A percentile compares a stretch with the other conserved stretches of the same genome.
Conservation (phyloP, 2,329 filamentous ascomycete species). For the Teratosphaeriaceae sp. region DNA sequence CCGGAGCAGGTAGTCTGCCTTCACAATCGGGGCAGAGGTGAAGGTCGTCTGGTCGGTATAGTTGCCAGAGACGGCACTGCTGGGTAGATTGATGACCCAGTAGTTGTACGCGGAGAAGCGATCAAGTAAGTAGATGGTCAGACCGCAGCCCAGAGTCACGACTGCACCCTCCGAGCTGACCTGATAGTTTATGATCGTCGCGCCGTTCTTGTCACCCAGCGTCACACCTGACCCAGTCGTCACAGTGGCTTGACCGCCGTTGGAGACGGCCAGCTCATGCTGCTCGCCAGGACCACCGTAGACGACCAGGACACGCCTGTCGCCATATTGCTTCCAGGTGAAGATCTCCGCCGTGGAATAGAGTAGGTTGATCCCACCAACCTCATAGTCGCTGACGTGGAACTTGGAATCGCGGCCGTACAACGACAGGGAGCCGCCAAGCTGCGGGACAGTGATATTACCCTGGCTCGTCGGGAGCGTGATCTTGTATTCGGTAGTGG, state of each 20-base stretch:
- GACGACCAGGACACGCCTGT: constrained; percentile 55
- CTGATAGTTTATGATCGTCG: constrained; percentile 49
- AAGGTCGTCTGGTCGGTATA: constrained; percentile 28
- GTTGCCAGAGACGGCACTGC: constrained; percentile 26
- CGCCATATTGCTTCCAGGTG: constrained; percentile 57
- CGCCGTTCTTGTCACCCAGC: constrained; percentile 33
- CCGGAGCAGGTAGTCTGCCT: constrained; percentile 59
- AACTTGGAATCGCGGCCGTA: constrained; percentile 61
- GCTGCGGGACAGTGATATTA: constrained; percentile 51
- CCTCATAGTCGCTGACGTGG: constrained; percentile 59
- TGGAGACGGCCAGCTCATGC: constrained; percentile 53
- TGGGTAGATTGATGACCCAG: constrained; percentile 55
- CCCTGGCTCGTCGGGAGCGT: constrained; percentile 55
- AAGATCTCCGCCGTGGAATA: constrained; percentile 67
- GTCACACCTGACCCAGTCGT: constrained; percentile 38
- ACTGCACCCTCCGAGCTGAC: constrained; percentile 49
- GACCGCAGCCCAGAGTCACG: constrained; percentile 41
- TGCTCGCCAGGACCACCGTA: constrained; percentile 57
- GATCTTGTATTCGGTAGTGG: constrained; percentile 56
- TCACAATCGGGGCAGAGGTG: constrained; percentile 48
- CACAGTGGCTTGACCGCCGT: constrained; percentile 29
- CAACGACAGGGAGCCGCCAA: constrained; percentile 51
- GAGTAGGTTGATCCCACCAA: constrained; percentile 52
- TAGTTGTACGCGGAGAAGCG: constrained; percentile 62
- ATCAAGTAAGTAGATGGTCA: constrained; percentile 55